Conservation (phyloP, 1,284 basidiomycete species). For the Moesziomyces antarcticus region DNA sequence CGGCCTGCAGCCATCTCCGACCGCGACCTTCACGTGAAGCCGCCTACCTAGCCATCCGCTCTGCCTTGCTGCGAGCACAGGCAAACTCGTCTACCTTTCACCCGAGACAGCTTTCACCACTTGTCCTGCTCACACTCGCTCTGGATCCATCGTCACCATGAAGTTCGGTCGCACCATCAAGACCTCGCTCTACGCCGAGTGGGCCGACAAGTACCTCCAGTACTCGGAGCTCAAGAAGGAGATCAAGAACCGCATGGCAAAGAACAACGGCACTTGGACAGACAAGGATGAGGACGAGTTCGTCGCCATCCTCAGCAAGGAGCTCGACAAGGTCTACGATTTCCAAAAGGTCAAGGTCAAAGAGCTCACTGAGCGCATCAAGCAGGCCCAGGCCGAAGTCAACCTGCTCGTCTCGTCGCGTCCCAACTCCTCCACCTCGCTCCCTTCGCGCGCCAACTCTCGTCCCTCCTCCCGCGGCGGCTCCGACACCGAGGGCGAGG, state of each 20-base stretch:
- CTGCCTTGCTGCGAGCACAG: background rate
- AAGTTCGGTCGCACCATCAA: conserved; percentile 68
- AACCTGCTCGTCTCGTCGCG: conserved; percentile 63
- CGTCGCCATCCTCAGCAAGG: conserved; percentile 75
- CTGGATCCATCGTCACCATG: conserved; percentile 38
- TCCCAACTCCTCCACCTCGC: conserved; percentile 51
- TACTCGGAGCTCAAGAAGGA: conserved; percentile 68
- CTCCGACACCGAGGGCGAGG: conserved; percentile 35
- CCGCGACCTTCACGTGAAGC: no score
- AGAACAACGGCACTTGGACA: conserved; percentile 65
- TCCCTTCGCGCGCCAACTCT: conserved; percentile 45
- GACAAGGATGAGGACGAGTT: conserved; percentile 67
- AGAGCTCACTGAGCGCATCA: conserved; percentile 65
- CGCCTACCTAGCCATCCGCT: background rate
- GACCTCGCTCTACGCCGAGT: conserved; percentile 67
- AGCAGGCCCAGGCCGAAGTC: conserved; percentile 66
- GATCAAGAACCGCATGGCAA: conserved; percentile 64
- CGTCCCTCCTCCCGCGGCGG: conserved; percentile 31
- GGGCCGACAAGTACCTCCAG: conserved; percentile 66
- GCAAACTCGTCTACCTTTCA: background rate
- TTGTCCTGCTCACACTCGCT: background rate
- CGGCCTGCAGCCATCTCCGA: background rate
- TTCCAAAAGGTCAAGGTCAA: conserved; percentile 86
- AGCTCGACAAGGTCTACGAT: conserved; percentile 94
- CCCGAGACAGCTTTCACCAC: background rate